Evolutionary conservation across 352 stramenopile genomes (phyloP).

Genomic region (Phytophthora idaei): DNA sequence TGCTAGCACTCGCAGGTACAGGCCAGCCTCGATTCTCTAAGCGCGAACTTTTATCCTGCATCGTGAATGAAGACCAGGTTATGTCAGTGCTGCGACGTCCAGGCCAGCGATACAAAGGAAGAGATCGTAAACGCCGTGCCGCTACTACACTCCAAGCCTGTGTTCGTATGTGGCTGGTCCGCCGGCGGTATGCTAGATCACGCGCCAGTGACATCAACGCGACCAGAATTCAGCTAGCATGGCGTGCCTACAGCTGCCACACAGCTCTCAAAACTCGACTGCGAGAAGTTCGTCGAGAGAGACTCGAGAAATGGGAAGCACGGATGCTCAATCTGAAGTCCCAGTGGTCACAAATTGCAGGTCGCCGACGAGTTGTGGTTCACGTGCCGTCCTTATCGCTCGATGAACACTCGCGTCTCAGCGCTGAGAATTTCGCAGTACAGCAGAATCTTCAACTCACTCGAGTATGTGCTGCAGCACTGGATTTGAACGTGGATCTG

Average conservation of each 20-base stretch:
- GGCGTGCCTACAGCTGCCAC: conserved; percentile 56
- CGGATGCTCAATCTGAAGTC: conserved; percentile 54
- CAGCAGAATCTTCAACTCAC: conserved; percentile 87
- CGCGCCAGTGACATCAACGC: conserved; percentile 49
- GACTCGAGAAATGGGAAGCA: conserved; percentile 48
- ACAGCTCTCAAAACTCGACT: conserved; percentile 48
- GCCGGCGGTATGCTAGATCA: conserved; percentile 49
- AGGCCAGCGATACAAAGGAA: conserved; percentile 82
- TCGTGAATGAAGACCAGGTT: conserved; percentile 91
- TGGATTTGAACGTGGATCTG: conserved; percentile 82
- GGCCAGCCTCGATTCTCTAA: conserved; percentile 55
- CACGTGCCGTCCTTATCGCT: conserved; percentile 85
- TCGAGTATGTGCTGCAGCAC: conserved; percentile 63
- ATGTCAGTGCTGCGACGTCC: conserved; percentile 61
- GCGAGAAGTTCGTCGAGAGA: conserved; percentile 37
- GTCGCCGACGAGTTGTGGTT: conserved; percentile 65
- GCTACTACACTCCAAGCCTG: conserved; percentile 76
- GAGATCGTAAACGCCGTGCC: conserved; percentile 63
- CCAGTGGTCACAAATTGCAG: conserved; percentile 62
- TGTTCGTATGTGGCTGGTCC: conserved; percentile 65
- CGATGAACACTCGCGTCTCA: conserved; percentile 68
- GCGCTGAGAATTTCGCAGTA: conserved; percentile 69
- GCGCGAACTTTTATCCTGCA: conserved; percentile 74
- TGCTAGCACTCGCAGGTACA: conserved; percentile 75
- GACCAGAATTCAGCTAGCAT: conserved; percentile 66